These are phyloP conservation scores for Waltergamsia citrina DNA, from an alignment of 2,329 filamentous ascomycete genomes.

Conservation along the genomic window DNA sequence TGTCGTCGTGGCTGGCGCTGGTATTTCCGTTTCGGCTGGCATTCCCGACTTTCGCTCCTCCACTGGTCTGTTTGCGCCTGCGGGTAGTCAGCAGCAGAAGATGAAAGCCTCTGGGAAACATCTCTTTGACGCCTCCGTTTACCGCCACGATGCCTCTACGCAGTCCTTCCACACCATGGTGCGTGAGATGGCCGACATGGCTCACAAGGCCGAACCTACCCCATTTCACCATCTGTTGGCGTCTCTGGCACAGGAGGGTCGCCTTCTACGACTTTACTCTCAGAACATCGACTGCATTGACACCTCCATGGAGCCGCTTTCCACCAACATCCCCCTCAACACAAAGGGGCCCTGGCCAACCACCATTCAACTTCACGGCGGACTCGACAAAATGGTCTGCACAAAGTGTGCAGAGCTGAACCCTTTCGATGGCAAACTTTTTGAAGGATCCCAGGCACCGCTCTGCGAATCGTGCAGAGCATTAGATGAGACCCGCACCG, in stretches of 20 bases:
- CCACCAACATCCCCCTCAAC: slow-evolving; percentile 72
- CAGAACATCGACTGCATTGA: slow-evolving; percentile 98
- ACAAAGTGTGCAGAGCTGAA: slow-evolving; percentile 77
- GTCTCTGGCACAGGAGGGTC: slow-evolving; percentile 77
- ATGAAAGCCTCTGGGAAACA: slow-evolving; percentile 86
- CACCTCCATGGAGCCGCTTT: slow-evolving; percentile 68
- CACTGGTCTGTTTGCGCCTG: slow-evolving; percentile 76
- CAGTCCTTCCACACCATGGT: slow-evolving; percentile 96
- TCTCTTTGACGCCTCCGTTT: slow-evolving; percentile 94
- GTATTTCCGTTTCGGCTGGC: slow-evolving; percentile 92
- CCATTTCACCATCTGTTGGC: slow-evolving; percentile 90
- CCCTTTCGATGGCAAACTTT: slow-evolving; percentile 68
- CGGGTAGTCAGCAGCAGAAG: slow-evolving; percentile 81
- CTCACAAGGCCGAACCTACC: slow-evolving; percentile 69
- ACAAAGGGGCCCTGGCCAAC: slow-evolving; percentile 84
- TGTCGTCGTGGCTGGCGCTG: slow-evolving; percentile 90
- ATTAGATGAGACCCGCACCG: slow-evolving; percentile 67
- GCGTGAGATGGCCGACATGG: slow-evolving; percentile 72
- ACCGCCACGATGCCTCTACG: slow-evolving; percentile 83
- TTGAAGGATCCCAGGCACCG: slow-evolving; percentile 76
- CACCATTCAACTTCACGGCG: slow-evolving; percentile 89
- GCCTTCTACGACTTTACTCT: slow-evolving; percentile 82
- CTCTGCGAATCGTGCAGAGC: slow-evolving; percentile 66
- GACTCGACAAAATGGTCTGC: slow-evolving; percentile 92
- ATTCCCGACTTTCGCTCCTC: slow-evolving; percentile 96